phyloP scores from a whole-genome alignment of 2,329 filamentous ascomycete species.

The Triangularia verruculosa region DNA sequence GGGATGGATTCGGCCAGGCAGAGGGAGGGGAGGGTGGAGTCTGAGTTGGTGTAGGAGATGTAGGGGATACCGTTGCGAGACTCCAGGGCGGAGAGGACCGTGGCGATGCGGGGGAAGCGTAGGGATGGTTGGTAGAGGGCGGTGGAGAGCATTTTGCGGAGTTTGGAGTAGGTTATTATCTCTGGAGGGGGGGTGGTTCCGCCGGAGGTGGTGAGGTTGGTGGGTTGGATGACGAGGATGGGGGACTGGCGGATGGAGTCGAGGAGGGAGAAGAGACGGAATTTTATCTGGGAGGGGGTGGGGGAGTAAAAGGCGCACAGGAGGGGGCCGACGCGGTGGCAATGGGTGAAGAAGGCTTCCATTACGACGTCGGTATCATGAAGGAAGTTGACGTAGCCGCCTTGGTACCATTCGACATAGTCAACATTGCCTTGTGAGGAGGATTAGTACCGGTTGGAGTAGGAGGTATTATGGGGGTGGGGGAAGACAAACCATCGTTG shows the following conservation, averaged over 20 bases:
- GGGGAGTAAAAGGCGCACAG: constrained; percentile 44
- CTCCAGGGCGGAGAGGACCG: constrained; percentile 43
- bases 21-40: constrained; percentile 22
- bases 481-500: constrained; percentile 32
- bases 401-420: constrained; percentile 52
- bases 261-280: constrained; percentile 41
- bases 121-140: constrained; percentile 45
- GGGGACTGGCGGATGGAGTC: constrained; percentile 40
- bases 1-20: constrained; percentile 34
- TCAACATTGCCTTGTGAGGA: constrained; percentile 42
- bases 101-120: constrained; percentile 42
- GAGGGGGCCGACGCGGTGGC: constrained; percentile 48
- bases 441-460: neutral
- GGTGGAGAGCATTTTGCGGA: constrained; percentile 43
- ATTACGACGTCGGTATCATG: constrained; percentile 55
- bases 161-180: constrained; percentile 48
- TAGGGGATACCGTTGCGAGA: constrained; percentile 44
- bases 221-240: constrained; percentile 37
- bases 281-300: constrained; percentile 38
- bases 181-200: constrained; percentile 40
- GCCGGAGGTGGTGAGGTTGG: constrained; percentile 12
- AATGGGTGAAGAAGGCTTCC: constrained; percentile 51
- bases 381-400: constrained; percentile 45
- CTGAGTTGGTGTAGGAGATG: constrained; percentile 32
- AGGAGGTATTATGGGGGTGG: neutral